phyloP scores from a whole-genome alignment of 2,329 filamentous ascomycete genomes.

The Trichophyton rubrum region DNA sequence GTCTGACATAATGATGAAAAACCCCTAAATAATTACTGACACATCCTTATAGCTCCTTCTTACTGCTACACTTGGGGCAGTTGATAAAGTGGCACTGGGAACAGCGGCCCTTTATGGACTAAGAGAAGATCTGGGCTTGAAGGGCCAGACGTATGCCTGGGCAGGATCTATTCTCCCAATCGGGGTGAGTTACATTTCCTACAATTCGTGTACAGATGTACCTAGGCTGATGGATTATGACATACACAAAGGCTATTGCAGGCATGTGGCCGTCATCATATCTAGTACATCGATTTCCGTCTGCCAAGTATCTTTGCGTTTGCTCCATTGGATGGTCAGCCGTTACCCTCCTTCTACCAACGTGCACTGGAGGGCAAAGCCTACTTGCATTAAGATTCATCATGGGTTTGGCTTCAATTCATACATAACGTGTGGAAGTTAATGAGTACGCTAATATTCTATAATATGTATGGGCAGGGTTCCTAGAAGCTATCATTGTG shows the following conservation, averaged over 20 bases:
- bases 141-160: slow-evolving; percentile 42
- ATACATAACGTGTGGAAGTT: neutral
- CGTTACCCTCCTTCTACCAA: slow-evolving; percentile 35
- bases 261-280: slow-evolving; percentile 32
- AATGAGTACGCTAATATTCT: neutral
- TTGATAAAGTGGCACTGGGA: slow-evolving; percentile 22
- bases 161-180: slow-evolving; percentile 23
- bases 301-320: slow-evolving; percentile 41
- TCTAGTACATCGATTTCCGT: slow-evolving; percentile 37
- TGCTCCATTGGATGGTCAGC: slow-evolving; percentile 44
- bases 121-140: slow-evolving; percentile 37
- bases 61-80: slow-evolving; percentile 20
- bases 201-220: neutral
- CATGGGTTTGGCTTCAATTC: slow-evolving; percentile 19
- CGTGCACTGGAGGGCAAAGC: slow-evolving; percentile 38
- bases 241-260: slow-evolving; percentile 29
- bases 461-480: slow-evolving; percentile 9
- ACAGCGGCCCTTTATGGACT: slow-evolving; percentile 43
- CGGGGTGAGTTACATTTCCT: slow-evolving; percentile 12
- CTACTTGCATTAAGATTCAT: slow-evolving; percentile 29
- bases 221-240: neutral
- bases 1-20: no score
- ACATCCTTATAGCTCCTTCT: slow-evolving; percentile 15
- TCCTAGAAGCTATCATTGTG: slow-evolving; percentile 25
- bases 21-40: neutral